These are phyloP conservation scores for rapeseed (Brassica napus) DNA, from an alignment of 345 rosid species.

Conservation along the genomic window Da-Ae NC_063448.1:10793501-10794000, in stretches of 20 bases:
- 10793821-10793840: neutral
- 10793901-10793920: neutral
- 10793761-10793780: neutral
- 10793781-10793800: neutral
- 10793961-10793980: constrained; percentile 5
- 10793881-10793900: no score
- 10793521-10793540: neutral
- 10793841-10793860: neutral
- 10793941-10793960: neutral
- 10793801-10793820: neutral
- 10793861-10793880: neutral
- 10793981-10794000: neutral
- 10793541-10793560: neutral
- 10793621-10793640: constrained; percentile 23
- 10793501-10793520: neutral
- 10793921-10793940: neutral
- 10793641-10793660: constrained; percentile 37
- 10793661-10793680: constrained; percentile 25
- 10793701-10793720: constrained; percentile 20
- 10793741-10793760: constrained; percentile 5
- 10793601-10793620: neutral
- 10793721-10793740: neutral
- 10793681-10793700: constrained; percentile 2
- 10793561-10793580: neutral
- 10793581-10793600: neutral